Evolutionary conservation across 768 basidiomycete species (phyloP), one percentile per base, ranked within the genome.

Genomic region (Tylopilus subfusipes): DNA sequence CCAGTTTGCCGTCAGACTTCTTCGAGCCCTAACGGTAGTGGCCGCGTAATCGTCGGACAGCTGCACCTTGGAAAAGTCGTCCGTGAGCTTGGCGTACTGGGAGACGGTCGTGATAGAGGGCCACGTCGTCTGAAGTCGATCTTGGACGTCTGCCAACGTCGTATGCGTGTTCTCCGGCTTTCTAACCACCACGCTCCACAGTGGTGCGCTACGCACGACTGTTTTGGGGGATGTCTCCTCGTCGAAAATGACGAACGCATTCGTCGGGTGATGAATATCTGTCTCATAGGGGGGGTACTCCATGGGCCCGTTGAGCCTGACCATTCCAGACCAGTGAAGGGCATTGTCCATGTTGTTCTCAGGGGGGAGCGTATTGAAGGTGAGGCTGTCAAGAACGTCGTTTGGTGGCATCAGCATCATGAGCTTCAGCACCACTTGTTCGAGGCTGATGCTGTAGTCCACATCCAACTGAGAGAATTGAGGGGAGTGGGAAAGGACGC

Each of bases 211-310:
- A 11, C 18, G 4, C 19, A 54, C 16, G 16, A 21, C 9, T 3
- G 52, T 55, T 19, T 16, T 40, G 16, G 29, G 22, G 21, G 24
- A 25, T 18, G 53, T 40, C 3, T 25, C 2, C 29, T 29, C 43
- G 7, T 12, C 3, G 19, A 53, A 36, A 13, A n/a, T 9, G 19
- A 55, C 31, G 14, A 8, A 16, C 6, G 53, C 53, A 3, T 50
- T 6, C 12, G 42, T 55, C 8, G 38, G 24, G 13, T 29, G 11
- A 50, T 56, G 44, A 18, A 25, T 13, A 38, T 58, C 43, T 22
- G 29, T 52, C 33, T 59, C 48, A 16, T 58, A 53, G 33, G 56
- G 50, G 10, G 58, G 56, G 25, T 58, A 56, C 19, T 59, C 58
- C 31, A 27, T 58, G 2, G 56, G 43, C 6, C 6, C 3, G n/a